Conservation (phyloP, 495 filamentous ascomycete species). For the Neurospora sp. region DNA sequence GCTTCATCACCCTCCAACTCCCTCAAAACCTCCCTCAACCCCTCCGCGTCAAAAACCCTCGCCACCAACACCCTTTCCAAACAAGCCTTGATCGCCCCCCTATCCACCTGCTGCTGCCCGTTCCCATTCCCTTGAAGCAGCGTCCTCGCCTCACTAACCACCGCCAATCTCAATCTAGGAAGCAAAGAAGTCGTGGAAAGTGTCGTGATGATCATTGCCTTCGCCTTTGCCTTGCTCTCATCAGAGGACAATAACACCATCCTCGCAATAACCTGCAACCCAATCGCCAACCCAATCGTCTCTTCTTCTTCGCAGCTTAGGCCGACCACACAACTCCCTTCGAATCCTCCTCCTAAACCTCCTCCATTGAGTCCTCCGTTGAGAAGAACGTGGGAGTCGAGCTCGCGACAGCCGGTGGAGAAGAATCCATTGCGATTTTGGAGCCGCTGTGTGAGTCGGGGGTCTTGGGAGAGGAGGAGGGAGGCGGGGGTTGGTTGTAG, state of each 20-base stretch:
- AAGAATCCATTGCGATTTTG: constrained; percentile 11
- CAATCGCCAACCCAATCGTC: constrained; percentile 29
- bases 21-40: constrained; percentile 43
- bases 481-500: background rate
- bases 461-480: background rate
- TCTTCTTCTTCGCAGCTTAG: constrained; percentile 36
- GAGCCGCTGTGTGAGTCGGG: constrained; percentile 2
- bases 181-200: constrained; percentile 21
- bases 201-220: constrained; percentile 28
- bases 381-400: constrained; percentile 36
- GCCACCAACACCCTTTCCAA: constrained; percentile 45
- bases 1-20: constrained; percentile 24
- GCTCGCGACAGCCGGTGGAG: constrained; percentile 29
- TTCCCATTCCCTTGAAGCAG: constrained; percentile 4
- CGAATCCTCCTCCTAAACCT: background rate
- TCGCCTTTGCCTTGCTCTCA: background rate
- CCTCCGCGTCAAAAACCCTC: constrained; percentile 50
- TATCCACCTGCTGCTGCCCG: background rate
- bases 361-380: constrained; percentile 4
- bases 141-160: constrained; percentile 18
- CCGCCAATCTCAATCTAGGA: constrained; percentile 21
- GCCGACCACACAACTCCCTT: constrained; percentile 34
- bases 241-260: background rate
- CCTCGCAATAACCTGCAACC: background rate
- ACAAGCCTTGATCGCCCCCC: constrained; percentile 17